A percentile compares a stretch with the other conserved stretches of the same genome.
Evolutionary conservation across 257 asterid species (phyloP).

Genomic region (Cinchona pubescens): DNA sequence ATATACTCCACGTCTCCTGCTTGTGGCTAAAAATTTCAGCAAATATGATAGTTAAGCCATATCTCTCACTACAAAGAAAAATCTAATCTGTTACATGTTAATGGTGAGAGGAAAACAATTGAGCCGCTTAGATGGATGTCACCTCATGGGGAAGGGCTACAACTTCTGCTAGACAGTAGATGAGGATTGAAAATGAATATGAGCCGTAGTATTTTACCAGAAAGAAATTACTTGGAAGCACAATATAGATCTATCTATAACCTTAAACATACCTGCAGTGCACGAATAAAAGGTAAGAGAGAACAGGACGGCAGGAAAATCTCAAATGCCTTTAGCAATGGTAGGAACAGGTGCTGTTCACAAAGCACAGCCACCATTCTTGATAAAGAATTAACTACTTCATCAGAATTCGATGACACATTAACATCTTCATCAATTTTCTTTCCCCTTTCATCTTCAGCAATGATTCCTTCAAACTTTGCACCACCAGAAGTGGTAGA

Average conservation of each 20-base stretch:
- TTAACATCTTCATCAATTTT: conserved; percentile 40
- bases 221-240: neutral
- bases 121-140: neutral
- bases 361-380: conserved; percentile 91
- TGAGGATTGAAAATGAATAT: neutral
- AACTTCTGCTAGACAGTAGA: neutral
- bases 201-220: neutral
- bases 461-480: conserved; percentile 38
- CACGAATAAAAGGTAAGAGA: conserved; percentile 84
- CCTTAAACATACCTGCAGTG: conserved; percentile 78
- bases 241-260: neutral
- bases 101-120: too few relatives aligned
- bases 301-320: conserved; percentile 98
- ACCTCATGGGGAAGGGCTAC: neutral
- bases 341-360: conserved; percentile 83
- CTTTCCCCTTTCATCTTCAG: conserved; percentile 49
- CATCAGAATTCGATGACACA: conserved; percentile 46
- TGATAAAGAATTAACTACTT: conserved; percentile 64
- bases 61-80: neutral
- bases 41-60: neutral
- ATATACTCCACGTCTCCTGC: neutral
- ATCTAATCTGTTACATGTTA: neutral
- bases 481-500: conserved; percentile 43
- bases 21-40: neutral
- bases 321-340: conserved; percentile 90